These are phyloP conservation scores for Camellia sinensis DNA, from an alignment of 148 eudicot genomes.

Conservation along the genomic window DNA sequence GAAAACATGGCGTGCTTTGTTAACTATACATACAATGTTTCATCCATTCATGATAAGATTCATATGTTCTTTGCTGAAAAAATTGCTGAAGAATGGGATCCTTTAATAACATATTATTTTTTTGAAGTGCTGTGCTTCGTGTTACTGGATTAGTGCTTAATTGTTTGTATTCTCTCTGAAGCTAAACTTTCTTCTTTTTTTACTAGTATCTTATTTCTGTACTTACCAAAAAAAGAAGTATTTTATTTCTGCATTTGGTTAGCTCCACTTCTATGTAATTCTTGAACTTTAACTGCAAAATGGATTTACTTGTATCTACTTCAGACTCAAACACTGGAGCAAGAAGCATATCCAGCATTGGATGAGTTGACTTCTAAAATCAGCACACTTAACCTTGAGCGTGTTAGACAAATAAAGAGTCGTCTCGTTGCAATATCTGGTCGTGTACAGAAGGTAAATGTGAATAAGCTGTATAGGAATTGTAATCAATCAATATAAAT, in stretches of 20 bases:
- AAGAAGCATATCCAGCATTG: no score
- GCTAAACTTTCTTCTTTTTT: neutral
- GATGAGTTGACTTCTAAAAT: conserved; percentile 47
- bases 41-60: no score
- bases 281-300: neutral
- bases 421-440: conserved; percentile 58
- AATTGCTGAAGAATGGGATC: no score
- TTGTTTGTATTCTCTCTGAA: neutral
- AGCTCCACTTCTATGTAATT: neutral
- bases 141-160: neutral
- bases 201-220: no score
- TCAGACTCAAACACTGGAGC: conserved; percentile 34
- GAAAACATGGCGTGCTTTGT: no score
- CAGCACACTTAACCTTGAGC: conserved; percentile 64
- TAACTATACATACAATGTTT: no score
- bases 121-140: no score
- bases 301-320: neutral
- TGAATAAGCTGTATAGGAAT: neutral
- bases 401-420: conserved; percentile 62
- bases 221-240: no score
- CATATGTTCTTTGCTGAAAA: no score
- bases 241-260: no score
- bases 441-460: conserved; percentile 61
- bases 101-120: no score
- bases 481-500: no score